Evolutionary conservation across 495 filamentous ascomycete species (phyloP), one percentile per base, ranked within the genome.

Genomic region (Physcia stellaris): DNA sequence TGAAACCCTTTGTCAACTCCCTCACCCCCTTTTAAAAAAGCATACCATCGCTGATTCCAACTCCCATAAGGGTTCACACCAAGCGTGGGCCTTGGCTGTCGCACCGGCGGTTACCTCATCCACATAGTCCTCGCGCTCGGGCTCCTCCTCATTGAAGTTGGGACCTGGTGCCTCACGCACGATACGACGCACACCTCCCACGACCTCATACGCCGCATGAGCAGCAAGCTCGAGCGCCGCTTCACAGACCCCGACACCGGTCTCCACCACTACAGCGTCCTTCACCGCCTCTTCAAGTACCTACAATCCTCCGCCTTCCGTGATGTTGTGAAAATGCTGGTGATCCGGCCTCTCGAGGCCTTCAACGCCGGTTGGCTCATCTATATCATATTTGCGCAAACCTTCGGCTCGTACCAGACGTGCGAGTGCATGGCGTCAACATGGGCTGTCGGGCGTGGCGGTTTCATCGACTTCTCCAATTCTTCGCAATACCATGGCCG

Each of bases 351-450:
- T 4, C 19, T 35, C n/a, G 33, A 35, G 19, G 20, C 20, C 17
- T 35, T 35, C 13, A 35, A 35, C 13, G 20, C 33, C 7, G 33
- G 15, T 6, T 60, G 57, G 56, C 32, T 58, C 9, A n/a, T 46
- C 15, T 60, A 59, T 37, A 55, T 53, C 32, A 45, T 50, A 9
- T 21, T 57, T 17, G 52, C 57, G 4, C 57, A 60, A 40, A 59
- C 57, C 10, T 41, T 57, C 22, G 57, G 57, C 23, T n/a, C 24
- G 11, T 57, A 56, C 37, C 32, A 51, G 17, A 59, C 40, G 20
- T 60, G 57, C 34, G 39, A 44, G 10, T 59, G 57, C 39, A 43
- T 52, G 42, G 40, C 34, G 6, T 40, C 38, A 31, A 48, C 21
- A 11, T 59, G 51, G 51, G 45, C 34, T 9, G 28, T 23, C 13